Base-by-base conservation (phyloP, 75 land plant genomes). In the Picea sitchensis region DNA sequence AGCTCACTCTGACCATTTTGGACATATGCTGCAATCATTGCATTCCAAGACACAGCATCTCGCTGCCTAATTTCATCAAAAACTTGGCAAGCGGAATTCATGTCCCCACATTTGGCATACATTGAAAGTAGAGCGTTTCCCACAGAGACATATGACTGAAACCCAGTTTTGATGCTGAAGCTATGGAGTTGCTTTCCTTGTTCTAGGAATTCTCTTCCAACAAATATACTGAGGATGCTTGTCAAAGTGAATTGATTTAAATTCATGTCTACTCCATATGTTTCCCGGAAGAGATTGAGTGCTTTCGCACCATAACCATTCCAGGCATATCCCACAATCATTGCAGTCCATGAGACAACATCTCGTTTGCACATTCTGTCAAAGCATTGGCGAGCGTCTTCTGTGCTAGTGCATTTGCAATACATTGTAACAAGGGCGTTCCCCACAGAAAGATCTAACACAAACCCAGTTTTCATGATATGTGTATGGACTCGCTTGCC, bases 31-130 rank as follows among this genome's bases (percentile, higher is more conserved):
- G 56, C 32, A 56, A 82, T 68, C 73, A 82, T 77, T 15, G 77
- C 58, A 26, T 57, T 82, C 81, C 83, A 82, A 67, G 83, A 77
- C 21, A 77, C 81, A 6, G 68, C 72, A 30, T 82, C 73, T 12
- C 57, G 34, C 44, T 51, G 54, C 5, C 32, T 51, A 81, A 82
- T 77, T 58, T 77, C 58, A 4, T 74, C n/a, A 58, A 82, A 82
- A 17, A 82, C 73, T 17, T 63, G 36, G 72, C 81, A 12, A 14
- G 83, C 83, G n/a, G 30, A 47, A 31, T 31, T n/a, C 17, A 77
- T 60, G 47, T 30, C 57, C 18, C 73, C 81, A 38, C 80, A 77
- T 18, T 65, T 65, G 14, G 59, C 61, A 59, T 77, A 77, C 83
- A 82, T 56, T 11, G 78, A 14, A 21, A 82, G 72, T 13, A 82